Evolutionary conservation across 768 basidiomycete genomes (phyloP), one percentile per base, ranked within the genome.

Genomic region (Podaxis sp.): DNA sequence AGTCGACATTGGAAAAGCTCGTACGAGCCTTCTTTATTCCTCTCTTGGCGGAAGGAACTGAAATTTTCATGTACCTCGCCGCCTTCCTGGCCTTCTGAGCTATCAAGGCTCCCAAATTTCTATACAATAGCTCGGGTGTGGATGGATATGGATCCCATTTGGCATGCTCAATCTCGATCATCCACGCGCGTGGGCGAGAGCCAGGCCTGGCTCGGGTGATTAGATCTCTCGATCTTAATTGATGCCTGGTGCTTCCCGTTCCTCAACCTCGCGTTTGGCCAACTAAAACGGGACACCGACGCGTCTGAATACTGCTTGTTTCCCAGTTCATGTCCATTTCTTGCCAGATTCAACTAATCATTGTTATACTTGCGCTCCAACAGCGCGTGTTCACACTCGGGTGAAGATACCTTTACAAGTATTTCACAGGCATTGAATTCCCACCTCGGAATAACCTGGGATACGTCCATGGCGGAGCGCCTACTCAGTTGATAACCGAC

Each of bases 221-320:
- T 44, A 19, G 39, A 42, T 51, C 48, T 51, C 17, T 39, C 24
- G 24, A 51, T 26, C 49, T 49, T 59, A 46, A 52, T 36, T 49
- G 44, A 59, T 49, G 57, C 26, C 22, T 59, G 49, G 40, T 38
- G 58, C 49, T 59, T 52, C 48, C 38, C 22, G 22, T 28, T 22
- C 49, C 12, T 2, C 58, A 15, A 30, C 12, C 44, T 26, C 8
- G 8, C 40, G 30, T 13, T 58, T 15, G 17, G 22, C 36, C 58
- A 51, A 59, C 39, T 28, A 59, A 33, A 46, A 59, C 58, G 48
- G 44, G 36, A 52, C 58, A 26, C 49, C 33, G 36, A 52, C 49
- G 58, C 49, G 38, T 59, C 49, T 13, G 24, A 11, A 59, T 51
- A 39, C 3, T 36, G 33, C n/a, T 36, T 5, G 26, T 51, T 38